Evolutionary conservation across 1,139 yeast genomes (phyloP).

Genomic region (Kodamaea derodonti): DNA sequence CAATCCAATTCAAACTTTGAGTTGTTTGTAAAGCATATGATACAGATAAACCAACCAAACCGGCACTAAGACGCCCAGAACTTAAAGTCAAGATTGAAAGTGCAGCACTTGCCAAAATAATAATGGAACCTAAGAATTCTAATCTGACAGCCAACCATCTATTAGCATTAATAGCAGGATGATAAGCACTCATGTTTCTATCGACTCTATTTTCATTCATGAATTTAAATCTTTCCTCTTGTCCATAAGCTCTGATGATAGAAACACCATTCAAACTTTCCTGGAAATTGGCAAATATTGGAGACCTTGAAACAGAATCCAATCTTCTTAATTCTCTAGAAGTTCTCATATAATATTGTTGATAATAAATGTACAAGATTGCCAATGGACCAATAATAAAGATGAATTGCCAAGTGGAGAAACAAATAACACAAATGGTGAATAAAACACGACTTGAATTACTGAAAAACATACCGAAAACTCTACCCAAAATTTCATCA

Average conservation of each 20-base stretch:
- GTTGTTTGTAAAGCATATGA: conserved; percentile 91
- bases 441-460: conserved; percentile 73
- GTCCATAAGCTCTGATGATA: conserved; percentile 85
- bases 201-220: conserved; percentile 79
- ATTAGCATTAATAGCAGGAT: conserved; percentile 90
- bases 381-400: conserved; percentile 69
- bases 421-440: conserved; percentile 77
- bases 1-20: conserved; percentile 94
- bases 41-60: conserved; percentile 88
- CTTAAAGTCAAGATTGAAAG: conserved; percentile 67
- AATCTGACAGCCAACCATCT: conserved; percentile 96
- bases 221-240: conserved; percentile 65
- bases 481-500: conserved; percentile 83
- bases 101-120: conserved; percentile 83
- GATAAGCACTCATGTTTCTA: conserved; percentile 83
- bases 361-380: conserved; percentile 74
- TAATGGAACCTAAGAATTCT: conserved; percentile 84
- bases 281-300: conserved; percentile 95
- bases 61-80: conserved; percentile 72
- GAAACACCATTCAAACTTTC: conserved; percentile 89
- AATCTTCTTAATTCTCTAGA: conserved; percentile 93
- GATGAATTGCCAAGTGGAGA: conserved; percentile 84
- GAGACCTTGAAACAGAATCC: conserved; percentile 90
- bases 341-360: conserved; percentile 82
- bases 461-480: conserved; percentile 75